These are phyloP conservation scores for Pinguiococcus pyrenoidosus DNA, from an alignment of 108 stramenopile genomes.

Conservation along the genomic window DNA sequence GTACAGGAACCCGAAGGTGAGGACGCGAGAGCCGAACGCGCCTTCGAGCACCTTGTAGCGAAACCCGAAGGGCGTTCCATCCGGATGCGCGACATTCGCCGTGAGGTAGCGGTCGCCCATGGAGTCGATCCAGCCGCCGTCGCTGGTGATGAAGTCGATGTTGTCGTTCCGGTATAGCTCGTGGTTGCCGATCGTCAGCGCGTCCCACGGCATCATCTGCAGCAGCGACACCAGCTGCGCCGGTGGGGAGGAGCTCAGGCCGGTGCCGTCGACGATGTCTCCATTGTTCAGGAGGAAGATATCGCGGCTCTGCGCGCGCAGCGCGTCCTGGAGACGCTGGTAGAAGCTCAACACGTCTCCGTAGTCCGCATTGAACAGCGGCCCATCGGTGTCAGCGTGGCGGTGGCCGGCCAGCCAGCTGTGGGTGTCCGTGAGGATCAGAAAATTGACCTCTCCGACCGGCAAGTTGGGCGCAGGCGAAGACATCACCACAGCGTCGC, in stretches of 20 bases:
- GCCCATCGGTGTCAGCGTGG: constrained; percentile 30
- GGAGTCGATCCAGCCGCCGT: constrained; percentile 51
- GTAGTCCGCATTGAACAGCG: constrained; percentile 51
- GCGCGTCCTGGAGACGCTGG: constrained; percentile 29
- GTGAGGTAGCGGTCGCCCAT: constrained; percentile 55
- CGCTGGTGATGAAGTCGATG: constrained; percentile 10
- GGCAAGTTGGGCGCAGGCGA: no score
- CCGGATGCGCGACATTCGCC: constrained; percentile 39
- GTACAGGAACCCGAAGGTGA: constrained; percentile 63
- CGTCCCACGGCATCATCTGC: constrained; percentile 58
- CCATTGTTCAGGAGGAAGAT: constrained; percentile 67
- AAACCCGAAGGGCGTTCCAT: constrained; percentile 34
- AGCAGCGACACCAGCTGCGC: constrained; percentile 41
- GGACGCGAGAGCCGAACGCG: constrained; percentile 27
- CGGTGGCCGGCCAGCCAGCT: constrained; percentile 51
- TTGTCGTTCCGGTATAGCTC: constrained; percentile 44
- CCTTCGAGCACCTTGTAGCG: constrained; percentile 46
- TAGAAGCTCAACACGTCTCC: constrained; percentile 55
- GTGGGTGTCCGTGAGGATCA: constrained; percentile 59
- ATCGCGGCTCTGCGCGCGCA: constrained; percentile 17
- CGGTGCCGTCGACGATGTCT: constrained; percentile 61
- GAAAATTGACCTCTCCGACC: constrained; percentile 46
- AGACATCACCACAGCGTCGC: no score
- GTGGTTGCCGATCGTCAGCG: constrained; percentile 56
- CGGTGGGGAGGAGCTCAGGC: constrained; percentile 44